These are phyloP conservation scores for Salix viminalis DNA, from an alignment of 345 rosid species.

Conservation along the genomic window DNA sequence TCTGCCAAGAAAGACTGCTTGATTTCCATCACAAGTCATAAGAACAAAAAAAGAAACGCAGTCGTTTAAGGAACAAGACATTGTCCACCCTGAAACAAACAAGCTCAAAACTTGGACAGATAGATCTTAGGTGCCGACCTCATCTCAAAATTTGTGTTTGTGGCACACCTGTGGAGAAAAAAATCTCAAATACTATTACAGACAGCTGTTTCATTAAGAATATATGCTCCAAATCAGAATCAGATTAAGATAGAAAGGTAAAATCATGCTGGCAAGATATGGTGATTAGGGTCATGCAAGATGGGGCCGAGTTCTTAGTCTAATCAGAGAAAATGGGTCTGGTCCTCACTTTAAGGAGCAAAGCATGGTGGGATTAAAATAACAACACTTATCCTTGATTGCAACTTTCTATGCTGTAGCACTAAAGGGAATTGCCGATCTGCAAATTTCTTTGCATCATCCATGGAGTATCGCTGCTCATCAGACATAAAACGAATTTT, in stretches of 20 bases:
- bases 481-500: not conserved
- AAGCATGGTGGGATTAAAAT: conserved; percentile 5
- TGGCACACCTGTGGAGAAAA: not conserved
- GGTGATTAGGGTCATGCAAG: conserved; percentile 2
- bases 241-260: not conserved
- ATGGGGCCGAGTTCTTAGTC: not conserved
- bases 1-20: not conserved
- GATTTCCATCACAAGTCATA: not conserved
- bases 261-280: conserved; percentile 5
- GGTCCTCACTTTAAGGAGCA: conserved; percentile 15
- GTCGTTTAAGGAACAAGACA: not conserved
- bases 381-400: not conserved
- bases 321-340: not conserved
- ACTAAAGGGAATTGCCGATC: not conserved
- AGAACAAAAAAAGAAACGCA: not conserved
- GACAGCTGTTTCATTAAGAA: not conserved
- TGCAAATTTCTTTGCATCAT: not conserved
- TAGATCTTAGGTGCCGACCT: not conserved
- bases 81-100: not conserved
- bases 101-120: not conserved
- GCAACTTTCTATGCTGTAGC: not conserved
- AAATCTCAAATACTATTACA: not conserved
- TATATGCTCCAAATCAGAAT: not conserved
- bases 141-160: not conserved
- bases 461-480: not conserved